A percentile compares a stretch with the other conserved stretches of the same genome.
Evolutionary conservation across 495 filamentous ascomycete species (phyloP).

Genomic region (Tricharina praecox): DNA sequence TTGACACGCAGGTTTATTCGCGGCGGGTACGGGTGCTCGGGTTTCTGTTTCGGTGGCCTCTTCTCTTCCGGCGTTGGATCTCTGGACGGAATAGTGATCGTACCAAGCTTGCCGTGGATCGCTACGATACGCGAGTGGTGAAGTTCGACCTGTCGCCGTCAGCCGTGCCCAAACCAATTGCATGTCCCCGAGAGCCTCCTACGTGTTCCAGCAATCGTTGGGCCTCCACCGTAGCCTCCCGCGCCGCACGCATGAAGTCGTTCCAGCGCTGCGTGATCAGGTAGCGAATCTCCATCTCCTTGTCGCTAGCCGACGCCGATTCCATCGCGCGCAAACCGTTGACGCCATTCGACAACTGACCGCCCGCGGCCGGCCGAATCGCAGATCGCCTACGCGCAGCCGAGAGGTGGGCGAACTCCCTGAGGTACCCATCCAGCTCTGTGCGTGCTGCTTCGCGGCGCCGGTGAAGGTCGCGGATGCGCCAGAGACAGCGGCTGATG

Average conservation of each 20-base stretch:
- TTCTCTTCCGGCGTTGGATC: constrained; percentile 47
- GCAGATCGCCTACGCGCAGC: constrained; percentile 31
- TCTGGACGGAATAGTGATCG: constrained; percentile 49
- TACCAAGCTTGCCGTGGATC: constrained; percentile 67
- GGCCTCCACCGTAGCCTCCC: constrained; percentile 68
- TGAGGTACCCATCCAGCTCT: constrained; percentile 54
- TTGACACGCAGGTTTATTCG: constrained; percentile 52
- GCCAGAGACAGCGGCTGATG: constrained; percentile 71
- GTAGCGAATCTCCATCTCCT: constrained; percentile 42
- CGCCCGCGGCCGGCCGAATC: too few species aligned
- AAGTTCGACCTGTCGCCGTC: constrained; percentile 41
- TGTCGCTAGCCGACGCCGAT: constrained; percentile 15
- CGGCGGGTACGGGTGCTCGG: constrained; percentile 29
- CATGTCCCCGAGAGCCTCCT: too few species aligned
- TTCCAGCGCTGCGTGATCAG: constrained; percentile 59
- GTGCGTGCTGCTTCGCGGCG: constrained; percentile 48
- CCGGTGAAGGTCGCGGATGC: constrained; percentile 68
- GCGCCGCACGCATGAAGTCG: constrained; percentile 55
- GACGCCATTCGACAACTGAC: background rate
- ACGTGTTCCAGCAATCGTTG: constrained; percentile 54
- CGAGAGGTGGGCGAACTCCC: constrained; percentile 55
- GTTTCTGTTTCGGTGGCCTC: constrained; percentile 32
- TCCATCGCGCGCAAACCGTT: constrained; percentile 19
- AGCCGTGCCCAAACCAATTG: too few species aligned
- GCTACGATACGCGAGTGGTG: constrained; percentile 59